Evolutionary conservation across 2,329 filamentous ascomycete species (phyloP).

Genomic region (Setomelanomma holmii): DNA sequence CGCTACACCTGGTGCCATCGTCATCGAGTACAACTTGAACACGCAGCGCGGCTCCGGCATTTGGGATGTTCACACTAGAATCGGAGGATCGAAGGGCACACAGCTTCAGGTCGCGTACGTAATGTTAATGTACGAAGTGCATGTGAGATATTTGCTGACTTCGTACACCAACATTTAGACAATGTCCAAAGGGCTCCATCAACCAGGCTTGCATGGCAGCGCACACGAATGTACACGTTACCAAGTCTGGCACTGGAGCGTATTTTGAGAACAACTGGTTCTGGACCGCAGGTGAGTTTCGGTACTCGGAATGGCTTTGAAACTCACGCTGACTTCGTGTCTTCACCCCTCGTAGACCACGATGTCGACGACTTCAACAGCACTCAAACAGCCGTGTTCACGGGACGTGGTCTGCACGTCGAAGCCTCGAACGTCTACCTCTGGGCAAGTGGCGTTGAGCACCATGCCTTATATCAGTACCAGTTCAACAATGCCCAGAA

Average conservation of each 20-base stretch:
- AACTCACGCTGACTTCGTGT: constrained; percentile 9
- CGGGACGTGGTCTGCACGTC: constrained; percentile 81
- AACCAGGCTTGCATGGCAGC: constrained; percentile 74
- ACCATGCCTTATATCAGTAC: constrained; percentile 77
- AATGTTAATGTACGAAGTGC: too few relatives aligned
- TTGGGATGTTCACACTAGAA: constrained; percentile 88
- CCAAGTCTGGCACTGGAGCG: constrained; percentile 61
- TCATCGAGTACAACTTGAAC: constrained; percentile 77
- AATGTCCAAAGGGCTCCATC: constrained; percentile 72
- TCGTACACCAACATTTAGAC: too few relatives aligned
- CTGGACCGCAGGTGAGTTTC: constrained; percentile 60
- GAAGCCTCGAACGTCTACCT: constrained; percentile 61
- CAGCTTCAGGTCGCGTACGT: constrained; percentile 78
- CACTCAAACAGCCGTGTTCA: constrained; percentile 81
- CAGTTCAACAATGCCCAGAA: constrained; percentile 78
- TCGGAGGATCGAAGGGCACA: constrained; percentile 82
- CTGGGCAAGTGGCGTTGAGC: constrained; percentile 74
- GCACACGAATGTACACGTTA: constrained; percentile 63
- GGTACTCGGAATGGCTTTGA: constrained; percentile 79
- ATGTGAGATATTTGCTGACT: too few relatives aligned
- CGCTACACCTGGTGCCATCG: constrained; percentile 70
- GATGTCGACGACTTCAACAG: constrained; percentile 80
- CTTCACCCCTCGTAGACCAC: constrained; percentile 70
- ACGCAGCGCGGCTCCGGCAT: constrained; percentile 63
- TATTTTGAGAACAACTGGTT: constrained; percentile 94